Conservation (phyloP, 345 rosid species). For the Raphanus sativus region DNA sequence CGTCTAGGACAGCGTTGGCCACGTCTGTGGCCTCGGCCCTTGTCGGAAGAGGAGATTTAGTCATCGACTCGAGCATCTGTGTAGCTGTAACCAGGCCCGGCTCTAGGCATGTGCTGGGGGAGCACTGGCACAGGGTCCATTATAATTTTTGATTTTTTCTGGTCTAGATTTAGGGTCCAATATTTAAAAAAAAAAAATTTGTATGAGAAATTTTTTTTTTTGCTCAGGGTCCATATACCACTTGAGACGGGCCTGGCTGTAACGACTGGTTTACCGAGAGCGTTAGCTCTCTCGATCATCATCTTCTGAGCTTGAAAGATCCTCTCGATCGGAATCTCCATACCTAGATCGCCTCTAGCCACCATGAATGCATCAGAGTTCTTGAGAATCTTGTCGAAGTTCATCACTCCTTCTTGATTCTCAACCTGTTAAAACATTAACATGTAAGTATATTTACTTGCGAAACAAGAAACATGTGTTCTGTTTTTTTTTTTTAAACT, state of each 20-base stretch:
- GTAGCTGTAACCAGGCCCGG: too few species aligned
- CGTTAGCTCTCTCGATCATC: constrained; percentile 66
- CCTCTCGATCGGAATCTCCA: constrained; percentile 79
- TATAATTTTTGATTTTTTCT: too few species aligned
- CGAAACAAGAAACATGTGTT: not conserved
- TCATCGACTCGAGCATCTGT: constrained; percentile 76
- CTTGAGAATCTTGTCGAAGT: constrained; percentile 57
- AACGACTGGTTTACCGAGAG: constrained; percentile 62
- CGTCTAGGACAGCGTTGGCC: constrained; percentile 77
- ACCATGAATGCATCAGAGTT: constrained; percentile 79
- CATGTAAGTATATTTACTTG: not conserved
- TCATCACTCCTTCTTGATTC: constrained; percentile 71
- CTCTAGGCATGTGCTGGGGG: too few species aligned
- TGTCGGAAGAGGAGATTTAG: constrained; percentile 66
- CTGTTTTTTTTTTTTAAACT: not conserved
- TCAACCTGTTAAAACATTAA: constrained; percentile 49
- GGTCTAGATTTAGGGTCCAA: too few species aligned
- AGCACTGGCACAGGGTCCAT: too few species aligned
- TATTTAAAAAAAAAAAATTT: too few species aligned
- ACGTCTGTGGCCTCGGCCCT: constrained; percentile 82
- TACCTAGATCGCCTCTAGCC: constrained; percentile 76
- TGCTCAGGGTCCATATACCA: too few species aligned
- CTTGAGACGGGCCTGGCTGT: too few species aligned
- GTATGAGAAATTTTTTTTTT: too few species aligned
- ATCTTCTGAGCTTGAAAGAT: constrained; percentile 69